These are phyloP conservation scores for Penicillium frequentans DNA, from an alignment of 2,329 filamentous ascomycete species.

Conservation along the genomic window DNA sequence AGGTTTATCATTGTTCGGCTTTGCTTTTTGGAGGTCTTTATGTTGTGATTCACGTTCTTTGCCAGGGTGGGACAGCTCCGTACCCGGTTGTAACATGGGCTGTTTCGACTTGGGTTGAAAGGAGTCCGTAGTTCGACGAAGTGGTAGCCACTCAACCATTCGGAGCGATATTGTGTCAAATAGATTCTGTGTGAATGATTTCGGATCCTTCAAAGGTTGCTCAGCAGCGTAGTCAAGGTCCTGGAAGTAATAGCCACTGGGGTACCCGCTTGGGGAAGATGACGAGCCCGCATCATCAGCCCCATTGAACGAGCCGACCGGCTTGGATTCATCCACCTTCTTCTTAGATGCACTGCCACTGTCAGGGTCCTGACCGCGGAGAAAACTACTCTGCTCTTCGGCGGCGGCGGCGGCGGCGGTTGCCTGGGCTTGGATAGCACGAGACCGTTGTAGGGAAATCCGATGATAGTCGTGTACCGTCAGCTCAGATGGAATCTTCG, in stretches of 20 bases:
- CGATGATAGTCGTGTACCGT: constrained; percentile 25
- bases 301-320: not conserved
- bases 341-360: not conserved
- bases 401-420: constrained; percentile 3
- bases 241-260: constrained; percentile 10
- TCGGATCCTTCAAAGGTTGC: constrained; percentile 53
- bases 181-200: constrained; percentile 62
- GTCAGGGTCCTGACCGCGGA: not conserved
- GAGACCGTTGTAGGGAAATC: constrained; percentile 33
- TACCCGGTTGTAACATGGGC: not conserved
- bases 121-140: constrained; percentile 31
- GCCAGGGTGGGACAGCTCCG: not conserved
- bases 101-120: constrained; percentile 13
- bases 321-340: not conserved
- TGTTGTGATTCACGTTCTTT: constrained; percentile 2
- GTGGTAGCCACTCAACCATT: constrained; percentile 50
- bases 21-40: constrained; percentile 5
- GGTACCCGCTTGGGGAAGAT: constrained; percentile 2
- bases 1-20: constrained; percentile 6
- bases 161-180: constrained; percentile 50
- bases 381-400: constrained; percentile 1
- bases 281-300: not conserved
- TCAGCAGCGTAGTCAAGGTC: constrained; percentile 24
- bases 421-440: constrained; percentile 24
- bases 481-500: constrained; percentile 29